Evolutionary conservation across 139 green algal genomes (phyloP).

Genomic region (Picochlorum sp.): DNA sequence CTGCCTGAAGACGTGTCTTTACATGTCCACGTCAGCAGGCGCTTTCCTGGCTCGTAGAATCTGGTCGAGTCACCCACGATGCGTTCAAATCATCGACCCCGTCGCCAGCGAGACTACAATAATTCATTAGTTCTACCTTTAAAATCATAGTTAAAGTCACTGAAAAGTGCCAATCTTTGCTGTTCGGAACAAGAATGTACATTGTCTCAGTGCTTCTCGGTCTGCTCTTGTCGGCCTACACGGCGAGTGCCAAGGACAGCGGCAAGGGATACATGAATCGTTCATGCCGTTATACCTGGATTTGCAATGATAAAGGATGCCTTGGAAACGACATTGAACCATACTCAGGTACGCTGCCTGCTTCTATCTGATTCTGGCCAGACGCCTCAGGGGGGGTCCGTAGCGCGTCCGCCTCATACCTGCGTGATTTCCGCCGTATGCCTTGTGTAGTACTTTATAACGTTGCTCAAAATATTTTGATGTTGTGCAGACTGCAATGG

Average conservation of each 20-base stretch:
- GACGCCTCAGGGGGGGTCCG: background rate
- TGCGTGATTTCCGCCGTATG: background rate
- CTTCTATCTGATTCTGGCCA: background rate
- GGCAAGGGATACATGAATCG: background rate
- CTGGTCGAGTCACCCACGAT: no score
- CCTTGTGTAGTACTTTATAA: background rate
- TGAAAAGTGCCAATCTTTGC: no score
- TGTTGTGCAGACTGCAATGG: background rate
- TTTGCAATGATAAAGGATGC: background rate
- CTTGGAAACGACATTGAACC: slow-evolving; percentile 5
- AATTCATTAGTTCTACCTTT: no score
- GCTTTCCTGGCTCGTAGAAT: no score
- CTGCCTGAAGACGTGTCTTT: no score
- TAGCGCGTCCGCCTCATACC: background rate
- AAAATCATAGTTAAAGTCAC: no score
- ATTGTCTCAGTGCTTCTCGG: background rate
- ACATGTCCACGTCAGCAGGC: no score
- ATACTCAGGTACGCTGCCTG: background rate
- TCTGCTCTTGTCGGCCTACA: background rate
- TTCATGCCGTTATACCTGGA: slow-evolving; percentile 1
- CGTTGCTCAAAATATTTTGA: background rate
- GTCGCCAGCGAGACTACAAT: no score
- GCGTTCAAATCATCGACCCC: no score
- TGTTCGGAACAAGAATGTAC: no score
- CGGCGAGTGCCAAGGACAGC: background rate